Conservation (phyloP, 345 rosid species). For the Syzygium grande region DNA sequence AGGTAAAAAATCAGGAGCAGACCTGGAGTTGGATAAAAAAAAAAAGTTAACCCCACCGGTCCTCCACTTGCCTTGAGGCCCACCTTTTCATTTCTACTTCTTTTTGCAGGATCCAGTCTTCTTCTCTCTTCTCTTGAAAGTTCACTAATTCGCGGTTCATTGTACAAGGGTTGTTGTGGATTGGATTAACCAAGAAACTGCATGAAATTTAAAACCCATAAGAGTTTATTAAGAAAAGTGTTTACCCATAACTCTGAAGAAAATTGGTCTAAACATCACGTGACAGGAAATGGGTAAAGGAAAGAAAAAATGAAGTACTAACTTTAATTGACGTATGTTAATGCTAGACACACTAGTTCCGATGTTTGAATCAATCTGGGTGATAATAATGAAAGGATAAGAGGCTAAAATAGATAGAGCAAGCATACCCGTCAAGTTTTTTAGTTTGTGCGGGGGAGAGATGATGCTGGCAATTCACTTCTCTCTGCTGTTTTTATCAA, state of each 20-base stretch:
- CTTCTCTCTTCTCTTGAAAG: constrained; percentile 13
- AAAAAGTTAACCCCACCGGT: constrained; percentile 25
- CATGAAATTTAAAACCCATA: not conserved
- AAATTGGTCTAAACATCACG: not conserved
- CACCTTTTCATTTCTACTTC: constrained; percentile 2
- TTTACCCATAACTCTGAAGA: not conserved
- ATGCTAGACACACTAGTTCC: not conserved
- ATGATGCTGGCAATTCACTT: not conserved
- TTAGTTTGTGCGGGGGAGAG: not conserved
- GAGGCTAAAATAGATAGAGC: not conserved
- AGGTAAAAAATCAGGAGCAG: constrained; percentile 22
- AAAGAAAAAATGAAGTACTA: not conserved
- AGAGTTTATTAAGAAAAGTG: not conserved
- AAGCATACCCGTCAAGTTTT: not conserved
- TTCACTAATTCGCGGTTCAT: constrained; percentile 1
- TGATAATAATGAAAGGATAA: not conserved
- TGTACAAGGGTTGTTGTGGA: not conserved
- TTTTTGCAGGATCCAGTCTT: constrained; percentile 9
- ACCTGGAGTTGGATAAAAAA: constrained; percentile 26
- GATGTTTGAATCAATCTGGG: not conserved
- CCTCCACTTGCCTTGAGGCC: constrained; percentile 19
- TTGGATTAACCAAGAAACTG: not conserved
- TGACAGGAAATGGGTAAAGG: not conserved
- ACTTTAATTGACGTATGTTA: not conserved
- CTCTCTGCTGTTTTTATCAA: constrained; percentile 33